Evolutionary conservation across 2,329 filamentous ascomycete genomes (phyloP).

Genomic region (Curvularia hawaiiensis): DNA sequence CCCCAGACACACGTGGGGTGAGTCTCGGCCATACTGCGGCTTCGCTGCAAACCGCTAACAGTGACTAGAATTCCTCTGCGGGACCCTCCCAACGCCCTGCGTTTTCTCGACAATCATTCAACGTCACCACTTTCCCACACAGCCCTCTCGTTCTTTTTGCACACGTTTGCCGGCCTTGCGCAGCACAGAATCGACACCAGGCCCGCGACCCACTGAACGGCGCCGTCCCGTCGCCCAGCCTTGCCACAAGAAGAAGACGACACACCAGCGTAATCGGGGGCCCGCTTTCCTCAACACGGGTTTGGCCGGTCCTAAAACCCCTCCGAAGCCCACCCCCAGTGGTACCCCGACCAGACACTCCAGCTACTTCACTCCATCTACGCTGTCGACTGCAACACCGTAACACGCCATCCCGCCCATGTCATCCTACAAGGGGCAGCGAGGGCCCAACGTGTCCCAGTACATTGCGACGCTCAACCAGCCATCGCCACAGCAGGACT

Average conservation of each 20-base stretch:
- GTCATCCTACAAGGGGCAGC: conserved; percentile 76
- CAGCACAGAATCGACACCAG: background rate
- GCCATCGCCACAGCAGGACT: conserved; percentile 54
- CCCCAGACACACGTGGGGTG: conserved; percentile 11
- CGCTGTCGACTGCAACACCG: conserved; percentile 11
- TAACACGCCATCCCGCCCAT: conserved; percentile 51
- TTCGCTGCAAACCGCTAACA: conserved; percentile 19
- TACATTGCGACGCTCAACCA: conserved; percentile 87
- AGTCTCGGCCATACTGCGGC: conserved; percentile 13
- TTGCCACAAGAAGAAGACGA: conserved; percentile 1
- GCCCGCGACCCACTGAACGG: background rate
- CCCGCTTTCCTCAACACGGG: conserved; percentile 20
- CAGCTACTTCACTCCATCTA: conserved; percentile 16
- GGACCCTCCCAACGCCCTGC: conserved; percentile 18
- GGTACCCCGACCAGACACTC: conserved; percentile 19
- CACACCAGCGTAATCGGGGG: conserved; percentile 20
- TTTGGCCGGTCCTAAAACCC: conserved; percentile 20
- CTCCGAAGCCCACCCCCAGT: conserved; percentile 17
- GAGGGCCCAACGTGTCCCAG: conserved; percentile 85
- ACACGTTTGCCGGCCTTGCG: background rate
- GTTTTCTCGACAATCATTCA: conserved; percentile 13
- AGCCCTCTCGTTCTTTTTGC: conserved; percentile 8
- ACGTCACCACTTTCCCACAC: conserved; percentile 28
- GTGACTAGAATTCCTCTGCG: conserved; percentile 24
- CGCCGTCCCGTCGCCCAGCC: background rate